Conservation (phyloP, 192 early-diverging fungal species). For the Oehlia diaphana region DNA sequence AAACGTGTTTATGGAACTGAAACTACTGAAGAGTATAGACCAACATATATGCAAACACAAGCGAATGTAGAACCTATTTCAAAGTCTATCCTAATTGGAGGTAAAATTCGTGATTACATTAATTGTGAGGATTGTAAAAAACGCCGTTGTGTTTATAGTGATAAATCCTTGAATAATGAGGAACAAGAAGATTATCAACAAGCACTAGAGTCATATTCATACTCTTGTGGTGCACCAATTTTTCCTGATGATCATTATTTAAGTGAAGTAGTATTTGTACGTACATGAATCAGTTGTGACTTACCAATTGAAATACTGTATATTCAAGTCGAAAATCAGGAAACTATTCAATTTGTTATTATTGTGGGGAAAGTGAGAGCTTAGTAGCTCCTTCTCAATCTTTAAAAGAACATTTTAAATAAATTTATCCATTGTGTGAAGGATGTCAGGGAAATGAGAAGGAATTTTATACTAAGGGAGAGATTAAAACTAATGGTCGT, state of each 20-base stretch:
- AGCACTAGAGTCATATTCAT: not conserved
- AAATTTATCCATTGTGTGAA: no score
- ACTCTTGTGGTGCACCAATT: not conserved
- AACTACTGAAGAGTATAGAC: not conserved
- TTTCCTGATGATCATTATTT: constrained; percentile 1
- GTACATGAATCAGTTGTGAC: not conserved
- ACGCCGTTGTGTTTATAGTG: not conserved
- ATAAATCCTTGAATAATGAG: not conserved
- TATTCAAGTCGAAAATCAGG: no score
- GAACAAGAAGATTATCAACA: not conserved
- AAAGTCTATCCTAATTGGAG: not conserved
- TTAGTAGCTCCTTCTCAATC: no score
- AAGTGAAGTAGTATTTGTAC: not conserved
- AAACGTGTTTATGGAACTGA: not conserved
- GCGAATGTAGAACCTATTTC: not conserved
- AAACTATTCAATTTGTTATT: no score
- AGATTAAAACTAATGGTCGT: no score
- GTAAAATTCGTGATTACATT: not conserved
- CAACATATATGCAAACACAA: not conserved
- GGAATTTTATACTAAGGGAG: no score
- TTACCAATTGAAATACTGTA: no score
- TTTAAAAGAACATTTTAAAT: no score
- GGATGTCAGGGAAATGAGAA: no score
- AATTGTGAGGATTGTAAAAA: not conserved
- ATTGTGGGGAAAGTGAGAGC: no score